Conservation (phyloP, 352 stramenopile genomes). For the Pythium sp. region DNA sequence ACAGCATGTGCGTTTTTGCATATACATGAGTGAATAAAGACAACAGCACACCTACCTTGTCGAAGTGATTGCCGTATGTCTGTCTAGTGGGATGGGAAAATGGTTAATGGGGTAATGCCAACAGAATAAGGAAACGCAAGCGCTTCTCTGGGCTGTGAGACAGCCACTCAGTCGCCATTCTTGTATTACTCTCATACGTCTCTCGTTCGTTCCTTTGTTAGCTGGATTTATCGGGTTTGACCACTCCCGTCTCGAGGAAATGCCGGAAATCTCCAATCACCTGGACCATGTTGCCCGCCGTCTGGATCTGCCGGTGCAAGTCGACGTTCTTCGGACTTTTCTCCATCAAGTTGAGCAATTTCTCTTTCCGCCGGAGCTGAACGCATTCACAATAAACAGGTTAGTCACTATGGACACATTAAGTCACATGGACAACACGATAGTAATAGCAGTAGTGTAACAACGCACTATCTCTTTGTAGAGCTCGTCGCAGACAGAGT, state of each 20-base stretch:
- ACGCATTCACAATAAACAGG: slow-evolving; percentile 9
- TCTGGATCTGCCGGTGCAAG: slow-evolving; percentile 84
- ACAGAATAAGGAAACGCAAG: background rate
- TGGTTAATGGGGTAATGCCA: background rate
- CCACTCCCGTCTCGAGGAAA: slow-evolving; percentile 73
- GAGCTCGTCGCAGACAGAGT: slow-evolving; percentile 84
- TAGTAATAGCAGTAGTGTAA: background rate
- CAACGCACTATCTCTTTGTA: slow-evolving; percentile 84
- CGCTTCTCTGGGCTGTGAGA: background rate
- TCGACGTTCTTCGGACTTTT: slow-evolving; percentile 83
- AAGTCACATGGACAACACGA: background rate
- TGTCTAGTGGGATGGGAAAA: background rate
- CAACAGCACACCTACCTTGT: background rate
- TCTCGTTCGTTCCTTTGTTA: slow-evolving; percentile 3
- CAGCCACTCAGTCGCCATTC: background rate
- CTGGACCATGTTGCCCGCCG: slow-evolving; percentile 76
- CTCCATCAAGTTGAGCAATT: slow-evolving; percentile 82
- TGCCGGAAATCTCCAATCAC: slow-evolving; percentile 81
- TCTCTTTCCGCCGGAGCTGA: slow-evolving; percentile 81
- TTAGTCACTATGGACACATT: background rate
- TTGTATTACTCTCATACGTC: background rate
- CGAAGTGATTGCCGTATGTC: background rate
- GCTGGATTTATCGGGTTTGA: slow-evolving; percentile 26
- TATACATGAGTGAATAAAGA: slow-evolving; percentile 5
- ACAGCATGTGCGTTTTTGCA: slow-evolving; percentile 2